Percentiles rank a stretch among this genome's conserved stretches.
Conservation (phyloP, 1,284 basidiomycete species). For the Coniferiporia sulphurascens region DNA sequence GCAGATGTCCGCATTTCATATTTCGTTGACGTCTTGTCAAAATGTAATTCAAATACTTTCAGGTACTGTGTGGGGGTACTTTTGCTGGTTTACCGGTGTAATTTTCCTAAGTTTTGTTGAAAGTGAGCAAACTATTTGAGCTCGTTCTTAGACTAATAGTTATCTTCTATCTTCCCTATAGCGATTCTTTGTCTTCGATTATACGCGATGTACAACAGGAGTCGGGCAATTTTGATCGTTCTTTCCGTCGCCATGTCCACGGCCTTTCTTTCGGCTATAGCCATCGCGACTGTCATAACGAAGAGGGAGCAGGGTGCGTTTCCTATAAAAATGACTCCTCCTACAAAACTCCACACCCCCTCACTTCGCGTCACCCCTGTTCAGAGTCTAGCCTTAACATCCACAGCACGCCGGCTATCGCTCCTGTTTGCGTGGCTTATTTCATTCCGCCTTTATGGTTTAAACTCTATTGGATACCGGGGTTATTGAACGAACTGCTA, state of each 20-base stretch:
- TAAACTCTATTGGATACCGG: neutral
- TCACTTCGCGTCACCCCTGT: neutral
- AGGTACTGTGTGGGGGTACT: neutral
- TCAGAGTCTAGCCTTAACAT: neutral
- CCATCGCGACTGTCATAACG: neutral
- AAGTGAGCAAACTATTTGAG: neutral
- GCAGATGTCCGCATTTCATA: neutral
- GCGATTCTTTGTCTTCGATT: neutral
- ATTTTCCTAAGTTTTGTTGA: neutral
- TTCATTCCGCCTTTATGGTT: neutral
- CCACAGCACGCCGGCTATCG: no score
- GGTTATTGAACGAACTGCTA: neutral
- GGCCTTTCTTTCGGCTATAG: neutral
- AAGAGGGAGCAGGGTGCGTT: neutral
- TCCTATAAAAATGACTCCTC: neutral
- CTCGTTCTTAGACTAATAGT: neutral
- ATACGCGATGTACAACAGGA: neutral
- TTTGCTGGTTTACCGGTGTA: neutral
- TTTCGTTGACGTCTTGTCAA: neutral
- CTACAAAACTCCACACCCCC: neutral
- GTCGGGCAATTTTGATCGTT: neutral
- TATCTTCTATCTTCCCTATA: neutral
- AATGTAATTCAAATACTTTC: neutral
- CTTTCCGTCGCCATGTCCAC: neutral
- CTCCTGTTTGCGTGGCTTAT: neutral